A percentile compares a stretch with the other conserved stretches of the same genome.
These are phyloP conservation scores for Zymoseptoria crescenta DNA, from an alignment of 2,329 filamentous ascomycete species.

Conservation along the genomic window DNA sequence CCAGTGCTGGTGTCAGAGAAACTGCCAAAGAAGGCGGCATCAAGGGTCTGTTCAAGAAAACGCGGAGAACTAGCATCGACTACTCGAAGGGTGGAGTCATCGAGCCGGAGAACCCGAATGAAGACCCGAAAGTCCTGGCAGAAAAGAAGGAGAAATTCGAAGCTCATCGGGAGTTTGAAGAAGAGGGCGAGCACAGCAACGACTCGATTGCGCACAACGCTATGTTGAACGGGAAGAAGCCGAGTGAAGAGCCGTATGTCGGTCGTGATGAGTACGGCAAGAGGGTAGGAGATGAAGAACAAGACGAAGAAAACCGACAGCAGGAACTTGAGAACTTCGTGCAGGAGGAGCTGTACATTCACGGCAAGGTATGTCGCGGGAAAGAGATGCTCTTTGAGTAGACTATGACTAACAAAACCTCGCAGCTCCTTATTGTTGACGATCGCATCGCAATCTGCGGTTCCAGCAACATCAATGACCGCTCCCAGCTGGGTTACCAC, in stretches of 20 bases:
- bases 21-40: slow-evolving; percentile 20
- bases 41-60: slow-evolving; percentile 24
- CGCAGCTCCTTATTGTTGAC: slow-evolving; percentile 63
- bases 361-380: slow-evolving; percentile 60
- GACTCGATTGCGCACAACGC: slow-evolving; percentile 68
- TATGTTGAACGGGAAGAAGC: slow-evolving; percentile 61
- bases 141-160: slow-evolving; percentile 21
- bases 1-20: slow-evolving; percentile 27
- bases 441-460: slow-evolving; percentile 72
- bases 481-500: slow-evolving; percentile 77
- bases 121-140: slow-evolving; percentile 7
- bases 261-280: slow-evolving; percentile 35
- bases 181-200: slow-evolving; percentile 26
- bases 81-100: slow-evolving; percentile 14
- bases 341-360: slow-evolving; percentile 93
- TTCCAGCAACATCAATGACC: slow-evolving; percentile 73
- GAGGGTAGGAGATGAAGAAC: slow-evolving; percentile 16
- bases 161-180: slow-evolving; percentile 9
- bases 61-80: slow-evolving; percentile 25
- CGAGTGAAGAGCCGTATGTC: slow-evolving; percentile 68
- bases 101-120: slow-evolving; percentile 13
- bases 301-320: slow-evolving; percentile 47
- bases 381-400: neutral
- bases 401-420: slow-evolving; percentile 7
- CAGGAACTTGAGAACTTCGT: slow-evolving; percentile 82